These are phyloP conservation scores for Amanita polypyramis DNA, from an alignment of 768 basidiomycete genomes.

Conservation along the genomic window DNA sequence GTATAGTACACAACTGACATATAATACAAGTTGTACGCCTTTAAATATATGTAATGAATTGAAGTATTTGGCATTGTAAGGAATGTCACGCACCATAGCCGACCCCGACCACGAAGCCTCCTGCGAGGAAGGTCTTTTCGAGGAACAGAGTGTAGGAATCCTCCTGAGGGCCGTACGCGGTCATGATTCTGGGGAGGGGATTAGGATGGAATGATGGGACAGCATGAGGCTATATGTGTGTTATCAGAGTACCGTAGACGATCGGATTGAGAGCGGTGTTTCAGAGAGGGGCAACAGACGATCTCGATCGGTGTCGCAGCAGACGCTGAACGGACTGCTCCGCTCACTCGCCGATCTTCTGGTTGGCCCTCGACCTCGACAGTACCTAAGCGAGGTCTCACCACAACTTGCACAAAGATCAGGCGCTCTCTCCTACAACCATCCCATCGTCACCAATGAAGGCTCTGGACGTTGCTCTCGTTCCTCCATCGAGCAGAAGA, in stretches of 20 bases:
- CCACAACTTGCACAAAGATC: not conserved
- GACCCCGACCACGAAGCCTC: conserved; percentile 28
- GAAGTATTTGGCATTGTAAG: too few relatives aligned
- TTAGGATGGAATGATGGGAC: not conserved
- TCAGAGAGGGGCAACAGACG: too few relatives aligned
- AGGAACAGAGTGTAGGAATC: conserved; percentile 21
- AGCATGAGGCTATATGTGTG: not conserved
- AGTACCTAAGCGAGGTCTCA: not conserved
- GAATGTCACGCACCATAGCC: conserved; percentile 30
- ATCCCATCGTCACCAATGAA: conserved; percentile 6
- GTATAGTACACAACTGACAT: not conserved
- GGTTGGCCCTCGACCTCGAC: too few relatives aligned
- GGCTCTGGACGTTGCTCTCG: conserved; percentile 16
- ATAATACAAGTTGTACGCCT: conserved; percentile 28
- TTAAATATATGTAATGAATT: too few relatives aligned
- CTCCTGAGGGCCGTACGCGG: conserved; percentile 22
- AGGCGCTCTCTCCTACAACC: not conserved
- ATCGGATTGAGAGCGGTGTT: too few relatives aligned
- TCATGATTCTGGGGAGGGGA: conserved; percentile 1
- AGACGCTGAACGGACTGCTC: too few relatives aligned
- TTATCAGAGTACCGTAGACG: not conserved
- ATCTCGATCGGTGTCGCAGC: too few relatives aligned
- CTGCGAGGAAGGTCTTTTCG: conserved; percentile 31
- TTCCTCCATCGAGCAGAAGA: conserved; percentile 32
- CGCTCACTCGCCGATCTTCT: too few relatives aligned